These are phyloP conservation scores for Trifolium fragiferum DNA, from an alignment of 306 rosid genomes.

Conservation along the genomic window DNA sequence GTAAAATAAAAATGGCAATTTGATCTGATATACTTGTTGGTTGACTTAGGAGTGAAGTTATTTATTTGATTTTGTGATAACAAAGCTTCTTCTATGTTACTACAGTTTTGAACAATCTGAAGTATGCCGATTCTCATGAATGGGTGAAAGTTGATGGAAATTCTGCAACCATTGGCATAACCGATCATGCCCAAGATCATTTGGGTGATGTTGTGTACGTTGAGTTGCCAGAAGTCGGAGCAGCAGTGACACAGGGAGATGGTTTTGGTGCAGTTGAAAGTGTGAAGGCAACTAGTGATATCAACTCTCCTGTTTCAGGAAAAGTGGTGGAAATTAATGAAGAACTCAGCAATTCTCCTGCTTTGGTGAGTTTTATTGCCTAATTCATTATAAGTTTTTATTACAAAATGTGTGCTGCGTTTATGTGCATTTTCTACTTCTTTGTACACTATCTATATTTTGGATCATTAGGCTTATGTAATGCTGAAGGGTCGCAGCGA, in stretches of 20 bases:
- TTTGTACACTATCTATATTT: background rate
- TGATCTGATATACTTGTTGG: constrained; percentile 28
- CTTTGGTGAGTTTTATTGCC: constrained; percentile 65
- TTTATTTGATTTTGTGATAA: constrained; percentile 19
- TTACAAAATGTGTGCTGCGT: constrained; percentile 5
- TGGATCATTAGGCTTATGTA: constrained; percentile 2
- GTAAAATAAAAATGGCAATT: background rate
- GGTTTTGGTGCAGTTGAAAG: constrained; percentile 96
- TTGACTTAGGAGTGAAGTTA: constrained; percentile 22
- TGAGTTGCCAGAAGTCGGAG: constrained; percentile 86
- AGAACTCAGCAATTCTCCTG: constrained; percentile 80
- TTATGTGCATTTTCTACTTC: background rate
- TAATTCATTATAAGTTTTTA: background rate
- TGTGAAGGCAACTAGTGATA: constrained; percentile 94
- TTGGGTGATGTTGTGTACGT: constrained; percentile 95
- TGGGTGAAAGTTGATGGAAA: constrained; percentile 91
- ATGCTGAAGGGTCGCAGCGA: constrained; percentile 11
- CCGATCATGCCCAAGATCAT: constrained; percentile 97
- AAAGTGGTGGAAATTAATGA: constrained; percentile 74
- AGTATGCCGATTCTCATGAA: constrained; percentile 81
- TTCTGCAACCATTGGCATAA: constrained; percentile 79
- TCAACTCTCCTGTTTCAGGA: constrained; percentile 89
- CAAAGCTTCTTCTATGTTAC: constrained; percentile 30
- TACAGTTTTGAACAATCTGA: constrained; percentile 80
- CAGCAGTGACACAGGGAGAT: constrained; percentile 61